These are phyloP conservation scores for Vitis hybrid DNA, from an alignment of 177 flowering plant species.

Conservation along the genomic window DNA sequence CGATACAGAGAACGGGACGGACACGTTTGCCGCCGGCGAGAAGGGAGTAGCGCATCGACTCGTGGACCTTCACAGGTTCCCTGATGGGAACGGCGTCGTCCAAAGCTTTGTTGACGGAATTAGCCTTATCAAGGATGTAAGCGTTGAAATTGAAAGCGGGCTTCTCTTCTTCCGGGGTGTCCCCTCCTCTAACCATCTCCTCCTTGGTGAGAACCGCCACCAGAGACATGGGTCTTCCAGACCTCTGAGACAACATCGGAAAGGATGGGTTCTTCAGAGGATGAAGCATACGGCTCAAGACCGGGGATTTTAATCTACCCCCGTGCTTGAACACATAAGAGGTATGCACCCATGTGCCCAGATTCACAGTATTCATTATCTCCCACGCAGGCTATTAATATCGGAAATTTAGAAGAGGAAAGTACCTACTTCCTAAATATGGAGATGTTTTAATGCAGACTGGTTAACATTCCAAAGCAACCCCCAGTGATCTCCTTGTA, in stretches of 20 bases:
- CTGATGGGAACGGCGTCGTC: constrained; percentile 48
- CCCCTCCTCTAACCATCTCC: constrained; percentile 16
- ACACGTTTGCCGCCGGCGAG: constrained; percentile 83
- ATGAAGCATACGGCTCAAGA: constrained; percentile 4
- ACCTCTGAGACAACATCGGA: constrained; percentile 10
- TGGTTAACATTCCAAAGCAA: too few relatives aligned
- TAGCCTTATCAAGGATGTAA: constrained; percentile 51
- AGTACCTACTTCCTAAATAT: too few relatives aligned
- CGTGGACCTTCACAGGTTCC: constrained; percentile 57
- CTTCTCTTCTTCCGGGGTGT: neutral
- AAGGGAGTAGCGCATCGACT: constrained; percentile 74
- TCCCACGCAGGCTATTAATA: neutral
- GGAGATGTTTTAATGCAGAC: too few relatives aligned
- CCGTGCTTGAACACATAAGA: constrained; percentile 15
- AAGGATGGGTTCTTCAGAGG: constrained; percentile 9
- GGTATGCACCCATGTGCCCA: constrained; percentile 29
- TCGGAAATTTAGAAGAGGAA: too few relatives aligned
- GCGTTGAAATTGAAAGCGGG: constrained; percentile 47
- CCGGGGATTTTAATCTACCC: constrained; percentile 17
- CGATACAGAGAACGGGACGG: constrained; percentile 67
- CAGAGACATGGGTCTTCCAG: neutral
- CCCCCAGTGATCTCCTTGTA: too few relatives aligned
- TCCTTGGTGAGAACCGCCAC: constrained; percentile 38
- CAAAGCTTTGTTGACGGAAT: constrained; percentile 53
- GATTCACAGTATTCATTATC: constrained; percentile 25